Evolutionary conservation across 176 grass and related monocot genomes (phyloP), one percentile per base, ranked within the genome.

Genomic region (Lolium multiflorum): DNA sequence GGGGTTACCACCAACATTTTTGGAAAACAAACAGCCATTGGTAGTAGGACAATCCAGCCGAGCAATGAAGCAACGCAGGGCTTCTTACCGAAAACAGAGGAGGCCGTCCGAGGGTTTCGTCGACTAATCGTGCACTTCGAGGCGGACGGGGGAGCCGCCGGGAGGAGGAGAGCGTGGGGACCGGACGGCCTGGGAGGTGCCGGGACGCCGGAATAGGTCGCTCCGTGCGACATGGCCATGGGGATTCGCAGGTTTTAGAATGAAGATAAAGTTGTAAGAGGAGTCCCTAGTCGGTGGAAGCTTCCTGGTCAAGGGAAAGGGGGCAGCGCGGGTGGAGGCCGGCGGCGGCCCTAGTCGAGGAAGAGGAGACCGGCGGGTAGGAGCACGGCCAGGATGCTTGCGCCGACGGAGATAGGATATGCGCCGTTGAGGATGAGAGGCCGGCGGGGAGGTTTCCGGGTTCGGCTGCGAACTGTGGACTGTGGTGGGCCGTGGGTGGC

Each of bases 171-270:
- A 31, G 74, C 51, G 50, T 76, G 74, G 16, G 15, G 26, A 35
- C 74, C 74, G 16, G 49, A 25, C 16, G 50, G 25, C 8, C 74
- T 49, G 16, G 4, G 25, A 35, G 74, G 26, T 55, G 49, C 74
- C 25, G 74, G 74, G 26, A 76, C 26, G 49, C 50, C 74, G 74
- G 74, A 76, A 37, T 10, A 76, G 9, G 74, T 37, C 16, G 74
- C 49, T 55, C 74, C 49, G 26, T 51, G 25, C 54, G 74, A 76
- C 74, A 76, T 76, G 50, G 74, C 49, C 9, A 37, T 55, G 50
- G 74, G 74, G 74, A 76, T 76, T 76, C 49, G 31, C 67, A n/a
- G 17, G 67, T 70, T 43, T 69, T 38, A 70, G 16, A 43, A 70
- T 68, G 6, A 38, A n/a, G 68, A 71, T 71, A 41, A 44, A 35